Evolutionary conservation across 345 rosid genomes (phyloP).

Genomic region (Syzygium oleosum): DNA sequence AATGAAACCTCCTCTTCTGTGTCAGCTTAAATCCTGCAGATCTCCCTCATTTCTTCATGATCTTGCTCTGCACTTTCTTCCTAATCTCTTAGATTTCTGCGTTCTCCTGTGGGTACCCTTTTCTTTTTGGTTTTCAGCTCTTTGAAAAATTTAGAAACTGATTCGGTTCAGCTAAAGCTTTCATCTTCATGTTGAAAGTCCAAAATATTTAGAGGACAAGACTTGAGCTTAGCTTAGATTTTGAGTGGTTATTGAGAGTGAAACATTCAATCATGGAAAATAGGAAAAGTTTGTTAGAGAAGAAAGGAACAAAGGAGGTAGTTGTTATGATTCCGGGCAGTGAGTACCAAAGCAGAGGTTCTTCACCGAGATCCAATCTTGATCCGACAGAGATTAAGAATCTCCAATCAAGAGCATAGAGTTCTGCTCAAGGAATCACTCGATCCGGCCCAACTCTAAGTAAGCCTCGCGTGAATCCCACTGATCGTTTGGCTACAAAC

Average conservation of each 20-base stretch:
- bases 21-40: not conserved
- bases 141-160: no score
- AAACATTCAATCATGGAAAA: conserved; percentile 10
- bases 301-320: conserved; percentile 8
- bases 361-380: not conserved
- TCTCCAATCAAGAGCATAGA: not conserved
- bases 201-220: not conserved
- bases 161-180: not conserved
- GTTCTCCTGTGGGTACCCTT: not conserved
- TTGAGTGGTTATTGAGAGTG: not conserved
- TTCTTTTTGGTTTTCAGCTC: not conserved
- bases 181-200: not conserved
- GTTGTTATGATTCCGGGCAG: not conserved
- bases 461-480: not conserved
- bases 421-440: not conserved
- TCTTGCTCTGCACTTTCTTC: not conserved
- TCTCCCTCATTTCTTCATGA: not conserved
- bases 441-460: not conserved
- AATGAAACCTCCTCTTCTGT: not conserved
- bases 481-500: not conserved
- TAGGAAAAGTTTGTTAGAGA: conserved; percentile 9
- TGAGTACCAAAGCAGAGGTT: not conserved
- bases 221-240: not conserved
- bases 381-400: not conserved
- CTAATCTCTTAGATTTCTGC: not conserved